Evolutionary conservation across 2,329 filamentous ascomycete genomes (phyloP), one percentile per base, ranked within the genome.

Genomic region (Alternaria conjuncta): DNA sequence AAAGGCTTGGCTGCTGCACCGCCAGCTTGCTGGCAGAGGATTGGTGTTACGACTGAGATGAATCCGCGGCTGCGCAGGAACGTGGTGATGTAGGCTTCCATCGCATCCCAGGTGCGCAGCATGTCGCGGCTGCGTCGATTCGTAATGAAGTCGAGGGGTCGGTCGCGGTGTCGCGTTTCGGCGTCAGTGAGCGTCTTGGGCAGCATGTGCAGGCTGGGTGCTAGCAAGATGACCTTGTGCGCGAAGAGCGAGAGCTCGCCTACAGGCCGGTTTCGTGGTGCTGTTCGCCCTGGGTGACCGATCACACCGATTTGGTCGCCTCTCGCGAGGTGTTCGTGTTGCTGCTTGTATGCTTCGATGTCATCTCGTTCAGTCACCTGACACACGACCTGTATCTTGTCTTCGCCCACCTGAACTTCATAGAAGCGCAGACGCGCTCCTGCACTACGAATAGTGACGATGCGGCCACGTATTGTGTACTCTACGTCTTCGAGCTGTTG

Each of bases 1-100:
- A 99, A 99, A 4, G 96, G 96, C 84, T 92, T 94, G 63, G 96
- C 96, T 1, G 96, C 98, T 32, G 96, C 96, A 78, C 96, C 96
- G 72, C 96, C 96, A 25, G 96, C 94, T 77, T 97, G 97, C 75
- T 92, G 88, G 80, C 97, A 96, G 87, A 99, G 94, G 89, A 98
- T 97, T 6, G 96, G 77, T 0, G 96, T 99, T 83, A 98, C 93
- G 25, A 98, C 94, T 80, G 97, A 94, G 60, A 94, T 86, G 81
- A 99, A 99, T 74, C 95, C 92, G 57, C 91, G 87, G 71, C 90
- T 87, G 75, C 97, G 92, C 72, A 99, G 92, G 86, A 91, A 99
- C 57, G 88, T 87, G 71, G 96, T 92, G 71, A 99, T 91, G 79
- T 93, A 97, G 64, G 88, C 89, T 77, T 97, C 89, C 75, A 98